Evolutionary conservation across 2,329 filamentous ascomycete species (phyloP).

Genomic region (Apiospora aurea): DNA sequence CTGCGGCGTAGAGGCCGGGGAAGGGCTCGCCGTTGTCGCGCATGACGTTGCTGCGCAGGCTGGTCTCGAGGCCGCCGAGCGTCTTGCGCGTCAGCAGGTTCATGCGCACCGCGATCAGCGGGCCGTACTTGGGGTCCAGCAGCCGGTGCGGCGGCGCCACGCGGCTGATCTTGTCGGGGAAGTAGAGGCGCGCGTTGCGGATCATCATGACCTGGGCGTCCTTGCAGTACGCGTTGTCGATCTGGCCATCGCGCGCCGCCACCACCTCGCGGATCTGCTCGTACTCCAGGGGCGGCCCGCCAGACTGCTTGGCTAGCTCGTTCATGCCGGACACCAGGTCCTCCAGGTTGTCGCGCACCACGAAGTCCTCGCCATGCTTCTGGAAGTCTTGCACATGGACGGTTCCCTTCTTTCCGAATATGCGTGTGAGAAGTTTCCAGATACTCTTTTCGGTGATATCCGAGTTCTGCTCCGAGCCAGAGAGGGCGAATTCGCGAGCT

Average conservation of each 20-base stretch:
- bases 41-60: conserved; percentile 63
- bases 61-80: conserved; percentile 66
- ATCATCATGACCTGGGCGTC: conserved; percentile 70
- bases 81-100: conserved; percentile 69
- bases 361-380: conserved; percentile 65
- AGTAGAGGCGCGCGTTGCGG: conserved; percentile 62
- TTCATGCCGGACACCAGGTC: conserved; percentile 67
- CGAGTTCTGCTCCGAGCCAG: conserved; percentile 69
- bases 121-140: conserved; percentile 61
- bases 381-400: conserved; percentile 64
- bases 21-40: conserved; percentile 55
- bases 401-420: conserved; percentile 61
- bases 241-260: conserved; percentile 61
- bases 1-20: conserved; percentile 64
- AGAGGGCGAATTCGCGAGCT: conserved; percentile 67
- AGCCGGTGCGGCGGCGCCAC: conserved; percentile 62
- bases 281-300: conserved; percentile 56
- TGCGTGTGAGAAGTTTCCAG: conserved; percentile 57
- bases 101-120: conserved; percentile 66
- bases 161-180: conserved; percentile 58
- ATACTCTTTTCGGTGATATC: conserved; percentile 65
- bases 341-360: conserved; percentile 62
- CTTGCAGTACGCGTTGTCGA: conserved; percentile 64
- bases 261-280: conserved; percentile 54
- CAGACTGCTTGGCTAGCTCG: conserved; percentile 53